Base-by-base conservation (phyloP, 176 grass and related monocot genomes). In the Triticum turgidum region DNA sequence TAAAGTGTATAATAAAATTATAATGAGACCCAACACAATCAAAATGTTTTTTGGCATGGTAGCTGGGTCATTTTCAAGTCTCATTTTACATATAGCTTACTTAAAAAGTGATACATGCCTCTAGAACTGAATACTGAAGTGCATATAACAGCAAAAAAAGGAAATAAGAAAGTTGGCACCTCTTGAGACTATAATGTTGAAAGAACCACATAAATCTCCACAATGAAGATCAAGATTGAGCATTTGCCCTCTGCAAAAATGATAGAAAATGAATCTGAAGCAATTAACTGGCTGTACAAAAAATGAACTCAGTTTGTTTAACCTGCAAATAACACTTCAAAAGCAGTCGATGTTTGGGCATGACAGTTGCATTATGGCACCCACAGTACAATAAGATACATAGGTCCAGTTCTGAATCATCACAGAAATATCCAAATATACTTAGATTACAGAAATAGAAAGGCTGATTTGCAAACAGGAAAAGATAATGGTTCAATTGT, bases 211-310 rank as follows among this genome's bases (percentile, higher is more conserved):
- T 24, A 72, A 56, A 80, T 80, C 45, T 80, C 76, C 75, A 91
- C 20, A 87, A 80, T 61, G 47, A 84, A 74, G 34, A 87, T 84
- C 27, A 76, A 76, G 35, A 80, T 72, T 84, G 62, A 83, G 63
- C 15, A 84, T 62, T 62, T 52, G 2, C 18, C 18, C 21, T 84
- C 81, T 91, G 76, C 76, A 87, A 82, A 91, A 76, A 84, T 87
- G 61, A 84, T 84, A 80, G 73, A 84, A 41, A 80, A 87, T 59
- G 75, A 86, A 39, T 67, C 85, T 30, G 44, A 56, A 87, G 59
- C 25, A 61, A 70, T 74, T 64, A 27, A 10, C 20, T 41, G 59
- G n/a, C 14, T 42, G 45, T 11, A 74, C 20, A 59, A 69, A 66
- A 64, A 56, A 84, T 45, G 17, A 37, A 74, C 35, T 21, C 10